These are phyloP conservation scores for Sclerotinia subarctica DNA, from an alignment of 2,329 filamentous ascomycete species.

Conservation along the genomic window DNA sequence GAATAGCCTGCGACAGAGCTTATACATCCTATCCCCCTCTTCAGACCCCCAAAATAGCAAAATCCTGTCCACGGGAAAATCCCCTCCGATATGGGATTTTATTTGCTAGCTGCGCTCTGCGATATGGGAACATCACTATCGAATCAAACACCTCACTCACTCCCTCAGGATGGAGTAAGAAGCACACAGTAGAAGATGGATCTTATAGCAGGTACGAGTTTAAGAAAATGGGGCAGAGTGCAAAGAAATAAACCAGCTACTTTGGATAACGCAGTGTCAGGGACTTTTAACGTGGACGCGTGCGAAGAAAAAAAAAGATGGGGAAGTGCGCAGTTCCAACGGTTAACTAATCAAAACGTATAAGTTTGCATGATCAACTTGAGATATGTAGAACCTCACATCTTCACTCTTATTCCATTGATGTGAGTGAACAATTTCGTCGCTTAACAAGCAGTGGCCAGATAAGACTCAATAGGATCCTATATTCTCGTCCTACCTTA, in stretches of 20 bases:
- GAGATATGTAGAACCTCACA: neutral
- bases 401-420: neutral
- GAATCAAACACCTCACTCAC: too few relatives aligned
- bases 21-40: too few relatives aligned
- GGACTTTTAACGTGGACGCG: neutral
- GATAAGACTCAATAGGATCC: neutral
- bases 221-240: neutral
- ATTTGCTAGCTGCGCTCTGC: too few relatives aligned
- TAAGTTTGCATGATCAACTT: neutral
- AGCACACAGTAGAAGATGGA: neutral
- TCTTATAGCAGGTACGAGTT: neutral
- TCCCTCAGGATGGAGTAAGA: neutral
- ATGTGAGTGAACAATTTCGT: neutral
- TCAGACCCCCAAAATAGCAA: too few relatives aligned
- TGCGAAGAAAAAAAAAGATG: neutral
- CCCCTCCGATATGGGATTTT: too few relatives aligned
- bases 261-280: neutral
- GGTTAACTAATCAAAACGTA: neutral
- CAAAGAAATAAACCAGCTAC: neutral
- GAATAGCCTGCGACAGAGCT: too few relatives aligned
- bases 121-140: too few relatives aligned
- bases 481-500: neutral
- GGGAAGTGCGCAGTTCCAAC: neutral
- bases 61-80: too few relatives aligned
- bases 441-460: neutral